These are phyloP conservation scores for Trametes hirsuta DNA, from an alignment of 1,284 basidiomycete species.

Conservation along the genomic window DNA sequence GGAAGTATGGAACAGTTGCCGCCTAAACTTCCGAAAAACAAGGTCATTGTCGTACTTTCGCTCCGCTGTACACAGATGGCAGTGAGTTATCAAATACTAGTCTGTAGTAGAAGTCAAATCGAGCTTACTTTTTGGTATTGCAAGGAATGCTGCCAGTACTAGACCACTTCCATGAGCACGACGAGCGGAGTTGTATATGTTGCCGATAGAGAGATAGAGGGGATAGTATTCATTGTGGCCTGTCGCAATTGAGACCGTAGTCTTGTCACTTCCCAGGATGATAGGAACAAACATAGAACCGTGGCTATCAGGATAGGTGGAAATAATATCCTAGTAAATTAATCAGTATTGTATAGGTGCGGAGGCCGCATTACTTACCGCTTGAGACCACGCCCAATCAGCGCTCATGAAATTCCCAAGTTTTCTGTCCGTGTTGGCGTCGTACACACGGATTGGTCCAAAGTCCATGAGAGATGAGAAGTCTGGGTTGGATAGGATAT, in stretches of 20 bases:
- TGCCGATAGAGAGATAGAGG: slow-evolving; percentile 24
- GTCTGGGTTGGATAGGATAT: background rate
- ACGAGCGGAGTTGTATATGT: slow-evolving; percentile 23
- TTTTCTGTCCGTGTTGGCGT: background rate
- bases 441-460: background rate
- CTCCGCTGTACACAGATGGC: no score
- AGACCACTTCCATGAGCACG: slow-evolving; percentile 28
- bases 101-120: background rate
- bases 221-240: slow-evolving; percentile 16
- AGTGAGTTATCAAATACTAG: no score
- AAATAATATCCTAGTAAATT: slow-evolving; percentile 16
- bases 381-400: slow-evolving; percentile 15
- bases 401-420: slow-evolving; percentile 12
- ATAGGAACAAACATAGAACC: slow-evolving; percentile 27
- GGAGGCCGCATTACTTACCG: background rate
- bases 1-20: slow-evolving; percentile 26
- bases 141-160: slow-evolving; percentile 24
- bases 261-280: slow-evolving; percentile 25
- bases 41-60: background rate
- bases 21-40: slow-evolving; percentile 16
- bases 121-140: slow-evolving; percentile 30
- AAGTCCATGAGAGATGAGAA: slow-evolving; percentile 3
- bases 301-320: slow-evolving; percentile 10
- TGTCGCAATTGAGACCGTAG: slow-evolving; percentile 15
- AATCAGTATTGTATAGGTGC: no score